These are phyloP conservation scores for Ceratobasidium sp. DNA, from an alignment of 1,284 basidiomycete genomes.

Conservation along the genomic window DNA sequence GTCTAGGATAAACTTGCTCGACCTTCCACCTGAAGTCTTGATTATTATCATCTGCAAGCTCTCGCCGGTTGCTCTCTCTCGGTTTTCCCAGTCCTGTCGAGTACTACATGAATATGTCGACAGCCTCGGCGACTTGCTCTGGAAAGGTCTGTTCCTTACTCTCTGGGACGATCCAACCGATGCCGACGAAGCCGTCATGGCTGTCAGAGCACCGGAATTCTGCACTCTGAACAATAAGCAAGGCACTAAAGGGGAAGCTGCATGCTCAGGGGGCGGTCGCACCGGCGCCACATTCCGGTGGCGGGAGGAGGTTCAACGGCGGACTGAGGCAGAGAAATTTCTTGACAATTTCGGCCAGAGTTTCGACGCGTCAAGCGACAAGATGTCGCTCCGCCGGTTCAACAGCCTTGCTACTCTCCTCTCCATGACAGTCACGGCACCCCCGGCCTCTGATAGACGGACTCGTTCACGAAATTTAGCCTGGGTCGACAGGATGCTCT, in stretches of 20 bases:
- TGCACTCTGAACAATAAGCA: background rate
- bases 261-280: background rate
- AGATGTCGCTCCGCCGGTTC: constrained; percentile 7
- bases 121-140: constrained; percentile 23
- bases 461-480: constrained; percentile 5
- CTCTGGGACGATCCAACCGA: constrained; percentile 41
- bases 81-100: constrained; percentile 40
- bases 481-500: constrained; percentile 32
- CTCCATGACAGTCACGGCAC: constrained; percentile 19
- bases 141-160: constrained; percentile 39
- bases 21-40: constrained; percentile 14
- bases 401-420: background rate
- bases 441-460: background rate
- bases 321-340: constrained; percentile 32
- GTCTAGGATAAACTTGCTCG: background rate
- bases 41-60: constrained; percentile 21
- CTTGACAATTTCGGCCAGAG: constrained; percentile 5
- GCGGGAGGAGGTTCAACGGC: constrained; percentile 40
- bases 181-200: constrained; percentile 21
- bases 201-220: constrained; percentile 18
- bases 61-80: constrained; percentile 32
- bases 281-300: constrained; percentile 34
- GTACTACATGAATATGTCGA: constrained; percentile 29
- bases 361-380: background rate
- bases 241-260: background rate